Evolutionary conservation across 192 early-diverging fungal species (phyloP), one percentile per base, ranked within the genome.

Genomic region (Coemansia umbellata): DNA sequence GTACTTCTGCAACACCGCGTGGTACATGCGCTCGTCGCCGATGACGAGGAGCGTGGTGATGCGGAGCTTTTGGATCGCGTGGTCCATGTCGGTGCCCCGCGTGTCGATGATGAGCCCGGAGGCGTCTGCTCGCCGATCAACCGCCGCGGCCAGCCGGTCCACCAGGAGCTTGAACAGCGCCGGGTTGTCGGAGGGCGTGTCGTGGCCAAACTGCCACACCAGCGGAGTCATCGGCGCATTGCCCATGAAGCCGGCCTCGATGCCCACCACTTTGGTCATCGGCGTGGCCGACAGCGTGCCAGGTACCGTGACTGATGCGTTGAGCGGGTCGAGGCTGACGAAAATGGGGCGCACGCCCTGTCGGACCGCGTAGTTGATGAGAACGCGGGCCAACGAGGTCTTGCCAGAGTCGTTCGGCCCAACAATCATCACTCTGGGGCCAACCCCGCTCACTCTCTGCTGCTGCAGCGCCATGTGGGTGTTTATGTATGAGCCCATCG

Each of bases 351-450:
- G 69, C 27, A 82, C 81, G 5, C 80, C 83, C 58, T 87, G 83
- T 23, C 90, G 78, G 10, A 89, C 78, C 0, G 87, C 87, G 49
- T 99, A 99, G 61, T 90, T 94, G n/a, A 90, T 55, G 11, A 99
- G 75, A 10, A 91, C 86, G 44, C 91, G 92, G 23, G 82, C 80
- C 15, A 97, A 59, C 0, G 90, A 85, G 2, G 93, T 92, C 66
- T 99, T 99, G 17, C 97, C 97, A 13, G 90, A 82, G 66, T 99
- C 93, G 27, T 87, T 75, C 3, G 95, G 92, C 0, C 97, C 97
- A 0, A 96, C 83, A 11, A 99, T 79, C 69, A 99, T 62, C 1
- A 95, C 87, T 69, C 86, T 51, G 21, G 66, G 69, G 5, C 55
- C 89, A 0, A 54, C 63, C 11, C 8, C 9, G 5, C 21, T 27